A percentile compares a stretch with the other conserved stretches of the same genome.
Evolutionary conservation across 345 rosid species (phyloP).

Genomic region (Lepidium sativum): DNA sequence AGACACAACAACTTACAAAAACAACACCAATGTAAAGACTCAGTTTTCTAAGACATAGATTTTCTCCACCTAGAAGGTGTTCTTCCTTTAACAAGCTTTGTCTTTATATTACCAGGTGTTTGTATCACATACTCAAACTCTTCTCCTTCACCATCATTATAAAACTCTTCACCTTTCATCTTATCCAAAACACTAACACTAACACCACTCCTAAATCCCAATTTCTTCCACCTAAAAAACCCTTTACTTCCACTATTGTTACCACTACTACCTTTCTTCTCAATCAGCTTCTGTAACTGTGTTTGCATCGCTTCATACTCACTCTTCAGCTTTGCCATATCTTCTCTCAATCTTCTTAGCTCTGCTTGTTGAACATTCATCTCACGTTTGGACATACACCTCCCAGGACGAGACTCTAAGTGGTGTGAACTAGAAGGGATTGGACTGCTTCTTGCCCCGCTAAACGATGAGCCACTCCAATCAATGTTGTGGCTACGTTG

Average conservation of each 20-base stretch:
- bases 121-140: constrained; percentile 32
- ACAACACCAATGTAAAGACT: neutral
- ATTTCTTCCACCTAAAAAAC: constrained; percentile 65
- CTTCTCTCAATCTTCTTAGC: constrained; percentile 58
- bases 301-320: constrained; percentile 47
- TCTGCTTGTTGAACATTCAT: constrained; percentile 48
- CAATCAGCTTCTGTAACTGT: constrained; percentile 56
- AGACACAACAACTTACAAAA: neutral
- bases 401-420: constrained; percentile 28
- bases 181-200: constrained; percentile 32
- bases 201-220: constrained; percentile 34
- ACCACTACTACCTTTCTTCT: constrained; percentile 55
- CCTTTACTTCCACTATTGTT: constrained; percentile 59
- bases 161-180: constrained; percentile 29
- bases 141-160: constrained; percentile 26
- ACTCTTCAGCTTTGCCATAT: constrained; percentile 50
- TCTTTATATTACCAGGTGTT: constrained; percentile 57
- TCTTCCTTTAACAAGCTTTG: constrained; percentile 47
- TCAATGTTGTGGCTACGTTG: constrained; percentile 33
- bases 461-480: constrained; percentile 58
- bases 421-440: constrained; percentile 17
- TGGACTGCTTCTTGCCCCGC: constrained; percentile 40
- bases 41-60: constrained; percentile 38
- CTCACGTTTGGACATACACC: constrained; percentile 72
- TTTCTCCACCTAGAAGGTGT: constrained; percentile 55